Conservation (phyloP, 371 early-diverging fungal genomes). For the Mortierella sp. region DNA sequence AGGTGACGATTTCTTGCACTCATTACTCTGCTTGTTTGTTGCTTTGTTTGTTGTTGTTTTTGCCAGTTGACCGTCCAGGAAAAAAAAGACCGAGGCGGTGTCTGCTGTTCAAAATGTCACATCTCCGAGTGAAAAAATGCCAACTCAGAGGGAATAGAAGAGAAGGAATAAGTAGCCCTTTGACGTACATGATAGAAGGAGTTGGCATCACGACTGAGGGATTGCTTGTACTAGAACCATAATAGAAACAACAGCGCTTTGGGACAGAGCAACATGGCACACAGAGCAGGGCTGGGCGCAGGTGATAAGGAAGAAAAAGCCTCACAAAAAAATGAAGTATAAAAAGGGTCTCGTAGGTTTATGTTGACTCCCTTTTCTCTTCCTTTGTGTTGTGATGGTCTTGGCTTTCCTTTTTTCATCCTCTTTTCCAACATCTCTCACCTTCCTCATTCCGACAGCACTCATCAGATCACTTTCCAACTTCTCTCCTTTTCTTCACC, state of each 20-base stretch:
- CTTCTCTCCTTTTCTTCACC: not conserved
- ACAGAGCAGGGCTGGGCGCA: not conserved
- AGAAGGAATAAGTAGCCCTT: not conserved
- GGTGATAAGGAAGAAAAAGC: not conserved
- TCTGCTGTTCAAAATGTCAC: slow-evolving; percentile 11
- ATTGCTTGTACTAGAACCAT: not conserved
- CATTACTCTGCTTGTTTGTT: not conserved
- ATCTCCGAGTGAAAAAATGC: slow-evolving; percentile 16
- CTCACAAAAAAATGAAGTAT: not conserved
- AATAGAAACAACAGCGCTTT: not conserved
- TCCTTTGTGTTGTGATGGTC: not conserved
- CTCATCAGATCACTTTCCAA: not conserved
- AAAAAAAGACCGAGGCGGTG: not conserved
- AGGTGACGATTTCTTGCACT: too few relatives aligned
- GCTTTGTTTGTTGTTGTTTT: not conserved
- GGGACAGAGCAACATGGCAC: not conserved
- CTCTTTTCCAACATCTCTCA: not conserved
- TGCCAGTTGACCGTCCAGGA: not conserved
- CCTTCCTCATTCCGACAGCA: not conserved
- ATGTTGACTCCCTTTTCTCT: slow-evolving; percentile 28
- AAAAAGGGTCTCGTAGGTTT: slow-evolving; percentile 49
- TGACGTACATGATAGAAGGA: not conserved
- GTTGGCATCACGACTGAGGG: not conserved
- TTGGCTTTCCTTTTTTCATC: not conserved
- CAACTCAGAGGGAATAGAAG: not conserved